phyloP scores from a whole-genome alignment of 2,329 filamentous ascomycete genomes.

The Penicillium corylophilum region DNA sequence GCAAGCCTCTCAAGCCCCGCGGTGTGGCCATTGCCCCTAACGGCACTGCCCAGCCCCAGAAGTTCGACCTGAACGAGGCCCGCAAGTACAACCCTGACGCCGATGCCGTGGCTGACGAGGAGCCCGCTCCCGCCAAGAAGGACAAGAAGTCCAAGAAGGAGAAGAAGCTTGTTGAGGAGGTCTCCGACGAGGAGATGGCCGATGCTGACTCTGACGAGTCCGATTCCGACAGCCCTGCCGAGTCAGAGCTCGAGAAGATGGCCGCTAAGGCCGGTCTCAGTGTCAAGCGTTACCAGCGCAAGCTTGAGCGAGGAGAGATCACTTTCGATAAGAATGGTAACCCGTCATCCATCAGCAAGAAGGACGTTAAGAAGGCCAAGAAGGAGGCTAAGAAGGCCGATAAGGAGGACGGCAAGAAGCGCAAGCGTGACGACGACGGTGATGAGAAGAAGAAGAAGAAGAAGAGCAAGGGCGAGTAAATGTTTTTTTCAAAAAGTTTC shows the following conservation, averaged over 20 bases:
- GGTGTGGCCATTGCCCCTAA: constrained; percentile 73
- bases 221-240: constrained; percentile 29
- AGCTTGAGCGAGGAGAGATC: constrained; percentile 74
- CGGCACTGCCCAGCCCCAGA: constrained; percentile 66
- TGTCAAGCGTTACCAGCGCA: constrained; percentile 74
- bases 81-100: constrained; percentile 94
- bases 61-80: constrained; percentile 82
- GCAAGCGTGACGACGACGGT: constrained; percentile 61
- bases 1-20: constrained; percentile 79
- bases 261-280: constrained; percentile 69
- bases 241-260: constrained; percentile 54
- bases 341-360: constrained; percentile 69
- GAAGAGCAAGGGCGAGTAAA: constrained; percentile 58
- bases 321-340: constrained; percentile 64
- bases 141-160: constrained; percentile 46
- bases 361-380: constrained; percentile 71
- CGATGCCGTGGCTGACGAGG: constrained; percentile 74
- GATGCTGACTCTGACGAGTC: constrained; percentile 34
- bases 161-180: constrained; percentile 50
- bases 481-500: constrained; percentile 48
- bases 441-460: constrained; percentile 52
- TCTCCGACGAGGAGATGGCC: constrained; percentile 46
- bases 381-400: constrained; percentile 61
- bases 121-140: constrained; percentile 43
- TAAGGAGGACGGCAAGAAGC: constrained; percentile 67